These are phyloP conservation scores for Cordyceps militaris DNA, from an alignment of 2,329 filamentous ascomycete species.

Conservation along the genomic window DNA sequence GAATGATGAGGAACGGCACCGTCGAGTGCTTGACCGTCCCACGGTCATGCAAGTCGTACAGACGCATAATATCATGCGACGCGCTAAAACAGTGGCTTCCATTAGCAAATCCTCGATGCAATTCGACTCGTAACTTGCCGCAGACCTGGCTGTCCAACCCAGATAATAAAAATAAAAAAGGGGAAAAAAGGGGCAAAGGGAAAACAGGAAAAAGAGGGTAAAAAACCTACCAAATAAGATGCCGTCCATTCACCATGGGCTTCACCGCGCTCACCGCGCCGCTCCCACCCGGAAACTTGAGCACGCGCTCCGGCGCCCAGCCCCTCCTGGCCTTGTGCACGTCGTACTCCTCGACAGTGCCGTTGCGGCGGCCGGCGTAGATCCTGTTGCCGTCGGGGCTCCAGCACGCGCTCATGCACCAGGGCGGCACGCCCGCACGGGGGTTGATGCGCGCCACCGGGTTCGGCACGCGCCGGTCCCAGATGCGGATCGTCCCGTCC, in stretches of 20 bases:
- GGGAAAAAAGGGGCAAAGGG: background rate
- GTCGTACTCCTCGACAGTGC: conserved; percentile 90
- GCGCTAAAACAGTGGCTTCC: conserved; percentile 53
- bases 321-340: conserved; percentile 65
- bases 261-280: conserved; percentile 82
- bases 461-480: conserved; percentile 73
- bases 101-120: too few species aligned
- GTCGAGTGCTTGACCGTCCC: conserved; percentile 63
- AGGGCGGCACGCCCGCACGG: conserved; percentile 72
- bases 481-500: conserved; percentile 83
- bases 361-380: conserved; percentile 84
- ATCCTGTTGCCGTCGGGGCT: conserved; percentile 91
- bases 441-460: conserved; percentile 75
- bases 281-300: conserved; percentile 84
- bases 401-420: conserved; percentile 98
- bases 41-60: conserved; percentile 77
- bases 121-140: too few species aligned
- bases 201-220: background rate
- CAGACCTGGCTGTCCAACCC: too few species aligned
- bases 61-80: conserved; percentile 83
- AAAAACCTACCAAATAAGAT: conserved; percentile 64
- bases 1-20: conserved; percentile 93
- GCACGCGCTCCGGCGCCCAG: conserved; percentile 66
- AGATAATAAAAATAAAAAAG: background rate
- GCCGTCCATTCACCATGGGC: conserved; percentile 86